Percentiles rank a stretch among this genome's conserved stretches.
Conservation (phyloP, 2,329 filamentous ascomycete genomes). For the Pseudogymnoascus sp. region DNA sequence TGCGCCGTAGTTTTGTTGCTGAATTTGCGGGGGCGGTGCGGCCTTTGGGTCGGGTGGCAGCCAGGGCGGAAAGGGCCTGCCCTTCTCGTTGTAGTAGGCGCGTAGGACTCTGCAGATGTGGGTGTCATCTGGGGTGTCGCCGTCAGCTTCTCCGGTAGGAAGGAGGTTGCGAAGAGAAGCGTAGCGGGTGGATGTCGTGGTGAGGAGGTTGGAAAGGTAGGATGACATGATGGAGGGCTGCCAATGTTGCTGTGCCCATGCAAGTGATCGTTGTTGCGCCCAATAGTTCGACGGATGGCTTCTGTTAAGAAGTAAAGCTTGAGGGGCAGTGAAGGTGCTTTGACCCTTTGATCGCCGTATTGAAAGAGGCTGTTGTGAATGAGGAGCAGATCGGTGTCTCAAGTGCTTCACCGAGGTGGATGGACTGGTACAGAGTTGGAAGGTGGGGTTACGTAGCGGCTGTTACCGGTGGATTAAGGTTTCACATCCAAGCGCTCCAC, state of each 20-base stretch:
- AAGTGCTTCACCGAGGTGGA: constrained; percentile 5
- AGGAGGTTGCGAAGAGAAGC: constrained; percentile 60
- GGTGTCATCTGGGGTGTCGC: constrained; percentile 79
- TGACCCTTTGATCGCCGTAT: neutral
- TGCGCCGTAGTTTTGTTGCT: constrained; percentile 32
- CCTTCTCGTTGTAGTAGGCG: constrained; percentile 87
- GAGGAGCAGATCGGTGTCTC: neutral
- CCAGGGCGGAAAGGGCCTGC: constrained; percentile 74
- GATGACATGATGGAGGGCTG: constrained; percentile 52
- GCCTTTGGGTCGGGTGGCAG: constrained; percentile 83
- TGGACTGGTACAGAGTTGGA: neutral
- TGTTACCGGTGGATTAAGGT: constrained; percentile 3
- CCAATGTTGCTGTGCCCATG: neutral
- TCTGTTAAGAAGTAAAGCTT: constrained; percentile 7
- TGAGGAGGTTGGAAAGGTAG: constrained; percentile 71
- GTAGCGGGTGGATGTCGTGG: constrained; percentile 58
- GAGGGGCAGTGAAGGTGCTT: neutral
- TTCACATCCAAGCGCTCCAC: constrained; percentile 5
- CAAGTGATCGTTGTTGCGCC: neutral
- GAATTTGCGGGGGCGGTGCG: constrained; percentile 42
- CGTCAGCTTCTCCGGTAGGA: constrained; percentile 57
- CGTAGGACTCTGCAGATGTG: constrained; percentile 91
- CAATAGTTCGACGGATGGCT: neutral
- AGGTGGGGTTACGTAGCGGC: constrained; percentile 9
- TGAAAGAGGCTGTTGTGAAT: neutral